phyloP scores from a whole-genome alignment of 2,329 filamentous ascomycete genomes.

The Paecilomyces formosus region DNA sequence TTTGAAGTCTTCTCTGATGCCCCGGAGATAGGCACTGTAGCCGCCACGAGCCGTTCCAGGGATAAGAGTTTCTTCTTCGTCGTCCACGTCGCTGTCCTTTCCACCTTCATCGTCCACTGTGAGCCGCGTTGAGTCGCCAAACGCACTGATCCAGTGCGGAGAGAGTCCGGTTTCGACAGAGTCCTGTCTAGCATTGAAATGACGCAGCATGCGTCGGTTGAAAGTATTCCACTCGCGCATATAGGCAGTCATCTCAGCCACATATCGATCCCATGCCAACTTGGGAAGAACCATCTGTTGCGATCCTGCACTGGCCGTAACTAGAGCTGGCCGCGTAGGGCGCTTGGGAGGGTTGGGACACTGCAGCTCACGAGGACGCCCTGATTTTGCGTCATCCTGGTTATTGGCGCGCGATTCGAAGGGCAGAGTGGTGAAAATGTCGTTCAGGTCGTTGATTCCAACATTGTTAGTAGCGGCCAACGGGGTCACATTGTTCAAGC shows the following conservation, averaged over 20 bases:
- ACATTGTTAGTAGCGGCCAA: conserved; percentile 38
- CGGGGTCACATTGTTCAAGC: conserved; percentile 44
- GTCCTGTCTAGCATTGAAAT: conserved; percentile 48
- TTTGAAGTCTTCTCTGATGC: conserved; percentile 37
- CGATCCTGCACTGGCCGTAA: conserved; percentile 20
- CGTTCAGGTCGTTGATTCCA: conserved; percentile 47
- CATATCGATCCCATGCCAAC: conserved; percentile 44
- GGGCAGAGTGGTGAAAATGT: conserved; percentile 48
- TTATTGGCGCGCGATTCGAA: conserved; percentile 49
- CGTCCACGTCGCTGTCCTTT: conserved; percentile 14
- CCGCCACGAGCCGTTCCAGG: conserved; percentile 30
- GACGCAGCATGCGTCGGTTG: conserved; percentile 47
- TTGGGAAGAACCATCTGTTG: conserved; percentile 33
- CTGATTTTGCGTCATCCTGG: conserved; percentile 32
- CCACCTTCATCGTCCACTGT: conserved; percentile 21
- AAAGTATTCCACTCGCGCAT: conserved; percentile 50
- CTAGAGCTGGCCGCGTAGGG: conserved; percentile 30
- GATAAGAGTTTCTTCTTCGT: conserved; percentile 17
- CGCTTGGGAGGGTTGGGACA: conserved; percentile 47
- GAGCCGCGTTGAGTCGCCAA: conserved; percentile 39
- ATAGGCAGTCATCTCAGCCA: conserved; percentile 47
- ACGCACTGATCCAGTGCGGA: conserved; percentile 45
- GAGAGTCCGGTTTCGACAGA: conserved; percentile 38
- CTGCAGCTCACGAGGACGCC: conserved; percentile 31
- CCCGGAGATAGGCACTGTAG: conserved; percentile 37